phyloP scores from a whole-genome alignment of 129 eudicot genomes.

The Tanacetum coccineum region DNA sequence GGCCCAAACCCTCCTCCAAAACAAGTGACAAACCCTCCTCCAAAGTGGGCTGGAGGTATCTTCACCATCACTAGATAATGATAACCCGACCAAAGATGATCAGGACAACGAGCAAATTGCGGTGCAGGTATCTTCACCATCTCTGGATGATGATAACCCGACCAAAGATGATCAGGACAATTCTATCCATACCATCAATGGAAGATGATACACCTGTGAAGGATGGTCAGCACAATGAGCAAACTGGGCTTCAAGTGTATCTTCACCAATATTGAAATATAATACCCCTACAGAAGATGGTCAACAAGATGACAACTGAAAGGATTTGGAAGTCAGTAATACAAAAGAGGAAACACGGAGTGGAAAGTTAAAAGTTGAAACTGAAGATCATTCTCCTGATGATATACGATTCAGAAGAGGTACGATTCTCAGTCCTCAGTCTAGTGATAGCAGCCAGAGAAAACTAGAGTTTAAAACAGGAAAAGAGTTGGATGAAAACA shows the following conservation, averaged over 20 bases:
- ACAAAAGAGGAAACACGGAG: slow-evolving; percentile 1
- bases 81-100: neutral
- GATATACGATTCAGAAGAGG: slow-evolving; percentile 45
- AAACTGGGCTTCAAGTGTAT: neutral
- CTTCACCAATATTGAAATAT: slow-evolving; percentile 5
- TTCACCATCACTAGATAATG: slow-evolving; percentile 17
- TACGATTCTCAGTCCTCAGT: slow-evolving; percentile 29
- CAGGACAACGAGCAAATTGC: slow-evolving; percentile 15
- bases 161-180: slow-evolving; percentile 5
- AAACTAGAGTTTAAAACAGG: slow-evolving; percentile 34
- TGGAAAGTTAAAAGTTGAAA: slow-evolving; percentile 25
- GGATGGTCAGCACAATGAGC: neutral
- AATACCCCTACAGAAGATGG: neutral
- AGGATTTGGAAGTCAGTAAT: slow-evolving; percentile 22
- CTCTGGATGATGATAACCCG: slow-evolving; percentile 5
- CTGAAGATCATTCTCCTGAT: slow-evolving; percentile 12
- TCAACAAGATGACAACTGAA: neutral
- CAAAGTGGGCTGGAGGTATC: slow-evolving; percentile 15
- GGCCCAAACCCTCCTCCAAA: no score
- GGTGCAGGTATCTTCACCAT: slow-evolving; percentile 15
- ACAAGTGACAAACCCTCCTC: no score
- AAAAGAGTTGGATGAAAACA: slow-evolving; percentile 28
- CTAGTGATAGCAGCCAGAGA: slow-evolving; percentile 32
- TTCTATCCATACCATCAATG: neutral
- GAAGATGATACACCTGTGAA: slow-evolving; percentile 1